Evolutionary conservation across 768 basidiomycete genomes (phyloP).

Genomic region (Boletus rubescentipes): DNA sequence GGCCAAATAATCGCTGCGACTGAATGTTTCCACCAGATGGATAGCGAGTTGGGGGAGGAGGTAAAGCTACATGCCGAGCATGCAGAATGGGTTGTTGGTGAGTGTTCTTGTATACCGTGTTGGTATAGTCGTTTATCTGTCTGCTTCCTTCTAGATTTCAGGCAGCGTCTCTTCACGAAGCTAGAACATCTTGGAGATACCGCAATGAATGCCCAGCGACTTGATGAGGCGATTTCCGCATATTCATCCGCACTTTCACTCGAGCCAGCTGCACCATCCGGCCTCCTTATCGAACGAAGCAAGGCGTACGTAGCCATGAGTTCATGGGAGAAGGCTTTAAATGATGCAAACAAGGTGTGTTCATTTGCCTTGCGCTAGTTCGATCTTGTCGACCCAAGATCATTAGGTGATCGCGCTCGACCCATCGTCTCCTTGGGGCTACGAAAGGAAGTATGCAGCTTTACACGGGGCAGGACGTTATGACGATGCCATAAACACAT

Average conservation of each 20-base stretch:
- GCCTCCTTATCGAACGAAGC: not conserved
- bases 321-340: not conserved
- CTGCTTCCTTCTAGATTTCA: too few relatives aligned
- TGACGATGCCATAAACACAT: not conserved
- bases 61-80: too few relatives aligned
- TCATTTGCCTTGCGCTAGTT: too few relatives aligned
- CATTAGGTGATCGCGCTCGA: not conserved
- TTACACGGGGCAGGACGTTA: not conserved
- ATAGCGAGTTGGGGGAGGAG: not conserved
- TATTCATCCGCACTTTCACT: not conserved
- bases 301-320: not conserved
- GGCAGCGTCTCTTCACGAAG: not conserved
- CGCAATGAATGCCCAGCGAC: not conserved
- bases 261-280: not conserved
- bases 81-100: too few relatives aligned
- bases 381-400: too few relatives aligned
- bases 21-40: not conserved
- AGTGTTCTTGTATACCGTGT: too few relatives aligned
- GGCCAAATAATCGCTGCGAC: not conserved
- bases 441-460: not conserved
- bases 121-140: too few relatives aligned
- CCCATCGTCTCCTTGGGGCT: not conserved
- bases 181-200: not conserved
- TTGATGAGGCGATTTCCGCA: not conserved
- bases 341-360: not conserved